phyloP scores from a whole-genome alignment of 2,329 filamentous ascomycete genomes.

The Conoideocrella luteorostrata region DNA sequence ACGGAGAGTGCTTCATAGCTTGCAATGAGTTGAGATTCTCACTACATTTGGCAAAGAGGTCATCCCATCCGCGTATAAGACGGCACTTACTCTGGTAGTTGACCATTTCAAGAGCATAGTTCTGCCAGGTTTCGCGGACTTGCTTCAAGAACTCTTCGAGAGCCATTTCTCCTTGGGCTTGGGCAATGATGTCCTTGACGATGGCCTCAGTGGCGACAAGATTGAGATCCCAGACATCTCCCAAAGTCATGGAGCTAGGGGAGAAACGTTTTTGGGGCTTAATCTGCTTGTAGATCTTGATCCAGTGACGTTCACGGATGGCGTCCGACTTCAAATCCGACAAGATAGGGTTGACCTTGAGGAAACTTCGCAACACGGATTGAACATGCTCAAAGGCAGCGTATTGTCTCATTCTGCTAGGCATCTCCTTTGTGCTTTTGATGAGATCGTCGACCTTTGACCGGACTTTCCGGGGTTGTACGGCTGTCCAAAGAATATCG shows the following conservation, averaged over 20 bases:
- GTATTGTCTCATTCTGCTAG: slow-evolving; percentile 97
- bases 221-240: slow-evolving; percentile 97
- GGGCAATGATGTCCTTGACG: slow-evolving; percentile 87
- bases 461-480: slow-evolving; percentile 89
- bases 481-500: slow-evolving; percentile 89
- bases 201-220: slow-evolving; percentile 79
- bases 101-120: slow-evolving; percentile 88
- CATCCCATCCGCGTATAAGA: slow-evolving; percentile 95
- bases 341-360: slow-evolving; percentile 86
- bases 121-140: slow-evolving; percentile 94
- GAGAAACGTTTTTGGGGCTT: slow-evolving; percentile 92
- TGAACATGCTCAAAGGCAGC: slow-evolving; percentile 99
- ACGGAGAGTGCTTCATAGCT: slow-evolving; percentile 97
- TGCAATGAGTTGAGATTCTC: slow-evolving; percentile 96
- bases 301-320: slow-evolving; percentile 93
- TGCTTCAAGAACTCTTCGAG: slow-evolving; percentile 95
- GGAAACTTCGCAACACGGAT: slow-evolving; percentile 74
- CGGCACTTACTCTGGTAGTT: slow-evolving; percentile 98
- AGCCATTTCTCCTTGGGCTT: slow-evolving; percentile 97
- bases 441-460: slow-evolving; percentile 84
- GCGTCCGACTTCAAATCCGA: slow-evolving; percentile 93
- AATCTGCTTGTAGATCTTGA: slow-evolving; percentile 93
- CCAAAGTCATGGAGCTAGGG: slow-evolving; percentile 89
- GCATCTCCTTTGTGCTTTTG: slow-evolving; percentile 99
- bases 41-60: slow-evolving; percentile 96